phyloP scores from a whole-genome alignment of 345 rosid species.

The Linum lewisii region DNA sequence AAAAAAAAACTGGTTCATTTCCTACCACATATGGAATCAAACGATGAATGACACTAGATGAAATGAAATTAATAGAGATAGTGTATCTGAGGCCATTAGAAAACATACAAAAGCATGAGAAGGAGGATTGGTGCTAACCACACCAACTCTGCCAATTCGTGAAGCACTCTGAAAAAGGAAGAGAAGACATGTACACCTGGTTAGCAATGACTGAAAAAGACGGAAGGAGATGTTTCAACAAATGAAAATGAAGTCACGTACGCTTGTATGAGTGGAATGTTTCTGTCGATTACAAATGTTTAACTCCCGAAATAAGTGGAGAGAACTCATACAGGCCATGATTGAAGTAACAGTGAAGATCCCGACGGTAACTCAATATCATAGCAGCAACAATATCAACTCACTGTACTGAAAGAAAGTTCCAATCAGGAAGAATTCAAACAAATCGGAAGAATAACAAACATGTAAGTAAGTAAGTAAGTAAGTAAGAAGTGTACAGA shows the following conservation, averaged over 20 bases:
- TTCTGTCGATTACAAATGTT: slow-evolving; percentile 30
- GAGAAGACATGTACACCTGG: neutral
- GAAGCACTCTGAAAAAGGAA: slow-evolving; percentile 27
- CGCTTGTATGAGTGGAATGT: slow-evolving; percentile 22
- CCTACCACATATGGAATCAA: neutral
- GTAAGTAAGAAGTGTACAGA: neutral
- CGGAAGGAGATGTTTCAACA: neutral
- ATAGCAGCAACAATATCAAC: slow-evolving; percentile 5
- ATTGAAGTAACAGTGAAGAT: slow-evolving; percentile 16
- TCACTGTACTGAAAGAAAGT: neutral
- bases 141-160: slow-evolving; percentile 33
- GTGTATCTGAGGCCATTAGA: neutral
- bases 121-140: slow-evolving; percentile 37
- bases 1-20: neutral
- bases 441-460: neutral
- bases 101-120: slow-evolving; percentile 47
- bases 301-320: slow-evolving; percentile 45
- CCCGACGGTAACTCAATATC: slow-evolving; percentile 11
- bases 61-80: neutral
- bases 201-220: slow-evolving; percentile 4
- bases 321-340: slow-evolving; percentile 40
- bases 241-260: slow-evolving; percentile 13
- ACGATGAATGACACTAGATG: neutral
- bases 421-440: neutral
- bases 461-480: neutral